phyloP scores from a whole-genome alignment of 352 stramenopile species.

The Pilasporangium apinafurcum region DNA sequence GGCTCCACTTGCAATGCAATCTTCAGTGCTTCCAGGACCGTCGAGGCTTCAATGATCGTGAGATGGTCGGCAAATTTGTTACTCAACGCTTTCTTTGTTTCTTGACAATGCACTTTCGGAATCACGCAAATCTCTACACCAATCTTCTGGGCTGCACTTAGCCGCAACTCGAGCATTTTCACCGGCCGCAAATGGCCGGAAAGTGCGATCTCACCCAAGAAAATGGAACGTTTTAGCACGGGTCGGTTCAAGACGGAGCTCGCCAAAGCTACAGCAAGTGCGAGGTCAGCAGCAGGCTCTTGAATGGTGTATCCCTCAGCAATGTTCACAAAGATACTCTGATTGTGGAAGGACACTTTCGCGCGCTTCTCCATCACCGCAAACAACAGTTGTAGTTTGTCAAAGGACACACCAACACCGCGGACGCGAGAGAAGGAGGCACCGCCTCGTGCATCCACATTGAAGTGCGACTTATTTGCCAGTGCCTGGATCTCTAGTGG shows the following conservation, averaged over 20 bases:
- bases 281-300: slow-evolving; percentile 72
- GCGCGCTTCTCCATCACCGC: slow-evolving; percentile 94
- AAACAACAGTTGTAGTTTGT: slow-evolving; percentile 92
- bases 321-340: slow-evolving; percentile 85
- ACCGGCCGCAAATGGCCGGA: slow-evolving; percentile 73
- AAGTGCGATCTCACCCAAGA: slow-evolving; percentile 76
- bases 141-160: slow-evolving; percentile 78
- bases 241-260: slow-evolving; percentile 57
- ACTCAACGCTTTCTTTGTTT: slow-evolving; percentile 29
- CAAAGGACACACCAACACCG: slow-evolving; percentile 70
- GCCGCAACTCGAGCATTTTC: slow-evolving; percentile 76
- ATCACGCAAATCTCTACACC: slow-evolving; percentile 70
- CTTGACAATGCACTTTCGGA: slow-evolving; percentile 37
- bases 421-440: slow-evolving; percentile 55
- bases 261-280: slow-evolving; percentile 64
- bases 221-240: slow-evolving; percentile 49
- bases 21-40: slow-evolving; percentile 56
- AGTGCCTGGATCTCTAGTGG: slow-evolving; percentile 94
- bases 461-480: slow-evolving; percentile 60
- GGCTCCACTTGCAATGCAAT: slow-evolving; percentile 31
- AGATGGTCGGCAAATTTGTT: slow-evolving; percentile 52
- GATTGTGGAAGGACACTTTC: slow-evolving; percentile 60
- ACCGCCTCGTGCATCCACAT: slow-evolving; percentile 11
- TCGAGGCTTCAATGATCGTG: slow-evolving; percentile 55
- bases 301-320: slow-evolving; percentile 81